Conservation (phyloP, 2,329 filamentous ascomycete genomes). For the Trichoderma citrinoviride region DNA sequence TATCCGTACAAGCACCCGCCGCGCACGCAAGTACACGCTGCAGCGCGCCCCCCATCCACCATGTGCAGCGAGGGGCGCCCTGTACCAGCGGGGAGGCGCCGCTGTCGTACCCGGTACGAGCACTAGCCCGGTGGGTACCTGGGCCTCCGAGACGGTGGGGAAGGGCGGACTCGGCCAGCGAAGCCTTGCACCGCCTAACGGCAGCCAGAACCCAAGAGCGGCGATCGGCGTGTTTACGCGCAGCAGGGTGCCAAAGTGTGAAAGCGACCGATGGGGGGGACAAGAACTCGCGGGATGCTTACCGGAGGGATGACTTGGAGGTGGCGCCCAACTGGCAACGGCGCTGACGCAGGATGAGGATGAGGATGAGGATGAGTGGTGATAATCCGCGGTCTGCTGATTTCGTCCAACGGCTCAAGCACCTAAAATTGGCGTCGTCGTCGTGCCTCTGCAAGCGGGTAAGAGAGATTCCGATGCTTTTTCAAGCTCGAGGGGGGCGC, state of each 20-base stretch:
- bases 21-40: background rate
- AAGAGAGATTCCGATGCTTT: slow-evolving; percentile 4
- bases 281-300: slow-evolving; percentile 1
- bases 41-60: background rate
- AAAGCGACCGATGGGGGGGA: too few species aligned
- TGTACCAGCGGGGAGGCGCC: background rate
- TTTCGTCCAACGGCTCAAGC: background rate
- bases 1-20: slow-evolving; percentile 16
- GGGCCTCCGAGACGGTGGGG: background rate
- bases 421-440: background rate
- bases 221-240: slow-evolving; percentile 4
- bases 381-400: background rate
- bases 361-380: background rate
- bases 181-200: slow-evolving; percentile 21
- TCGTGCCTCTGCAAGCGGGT: background rate
- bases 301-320: background rate
- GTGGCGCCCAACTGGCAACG: background rate
- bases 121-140: slow-evolving; percentile 3
- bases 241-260: slow-evolving; percentile 10
- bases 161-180: slow-evolving; percentile 13
- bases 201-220: slow-evolving; percentile 11
- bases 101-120: slow-evolving; percentile 3
- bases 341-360: slow-evolving; percentile 12
- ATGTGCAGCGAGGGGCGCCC: background rate
- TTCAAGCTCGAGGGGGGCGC: background rate